Percentiles rank a stretch among this genome's conserved stretches.
Conservation (phyloP, 169 alveolate species). For the Toxoplasma gondii region DNA sequence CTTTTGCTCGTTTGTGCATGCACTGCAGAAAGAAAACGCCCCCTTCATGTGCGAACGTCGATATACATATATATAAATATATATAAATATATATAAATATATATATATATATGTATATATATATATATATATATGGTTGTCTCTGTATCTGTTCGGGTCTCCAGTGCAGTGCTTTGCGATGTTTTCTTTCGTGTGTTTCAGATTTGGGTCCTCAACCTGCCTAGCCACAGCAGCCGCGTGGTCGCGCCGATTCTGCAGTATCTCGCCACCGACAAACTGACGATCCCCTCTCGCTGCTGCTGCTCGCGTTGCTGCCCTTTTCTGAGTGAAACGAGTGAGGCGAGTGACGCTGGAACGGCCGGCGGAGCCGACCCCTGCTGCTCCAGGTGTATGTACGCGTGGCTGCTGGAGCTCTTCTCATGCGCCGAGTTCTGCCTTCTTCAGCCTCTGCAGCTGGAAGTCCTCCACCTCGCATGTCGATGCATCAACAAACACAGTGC, state of each 20-base stretch:
- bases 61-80: no score
- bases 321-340: neutral
- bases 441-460: neutral
- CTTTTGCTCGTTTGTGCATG: no score
- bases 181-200: neutral
- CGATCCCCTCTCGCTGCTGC: slow-evolving; percentile 24
- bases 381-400: slow-evolving; percentile 33
- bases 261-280: slow-evolving; percentile 17
- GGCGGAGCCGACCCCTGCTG: neutral
- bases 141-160: no score
- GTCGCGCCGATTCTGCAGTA: slow-evolving; percentile 19
- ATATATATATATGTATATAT: no score
- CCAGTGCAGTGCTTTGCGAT: neutral
- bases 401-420: slow-evolving; percentile 26
- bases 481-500: slow-evolving; percentile 16
- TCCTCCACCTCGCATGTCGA: slow-evolving; percentile 11
- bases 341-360: neutral
- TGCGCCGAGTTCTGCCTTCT: slow-evolving; percentile 31
- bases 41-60: neutral
- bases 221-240: slow-evolving; percentile 31
- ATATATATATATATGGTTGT: no score
- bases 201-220: slow-evolving; percentile 2
- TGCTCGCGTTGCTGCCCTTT: slow-evolving; percentile 31
- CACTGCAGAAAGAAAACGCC: no score
- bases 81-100: no score